A percentile compares a stretch with the other conserved stretches of the same genome.
Evolutionary conservation across 176 grass and related monocot species (phyloP).

Genomic region (Oryza brachyantha): DNA sequence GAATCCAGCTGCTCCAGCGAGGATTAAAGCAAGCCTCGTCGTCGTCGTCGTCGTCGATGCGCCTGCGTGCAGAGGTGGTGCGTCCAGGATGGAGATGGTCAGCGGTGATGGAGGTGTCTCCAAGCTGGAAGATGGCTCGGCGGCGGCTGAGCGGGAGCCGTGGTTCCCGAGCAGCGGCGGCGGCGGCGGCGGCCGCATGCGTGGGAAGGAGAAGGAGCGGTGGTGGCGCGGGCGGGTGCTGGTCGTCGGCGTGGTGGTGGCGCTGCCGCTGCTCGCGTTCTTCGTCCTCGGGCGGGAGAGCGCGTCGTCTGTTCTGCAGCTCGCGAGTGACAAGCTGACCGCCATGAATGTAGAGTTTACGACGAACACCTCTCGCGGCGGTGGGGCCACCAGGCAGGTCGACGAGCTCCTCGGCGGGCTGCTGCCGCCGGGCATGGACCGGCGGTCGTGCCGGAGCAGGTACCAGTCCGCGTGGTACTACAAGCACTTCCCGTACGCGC

Average conservation of each 20-base stretch:
- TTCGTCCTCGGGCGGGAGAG: background rate
- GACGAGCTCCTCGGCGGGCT: slow-evolving; percentile 44
- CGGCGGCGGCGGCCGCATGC: too few species aligned
- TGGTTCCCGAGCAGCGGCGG: too few species aligned
- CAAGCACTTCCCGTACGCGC: slow-evolving; percentile 30
- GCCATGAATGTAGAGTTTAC: background rate
- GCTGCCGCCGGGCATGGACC: slow-evolving; percentile 19
- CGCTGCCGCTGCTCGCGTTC: background rate
- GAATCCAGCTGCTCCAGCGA: too few species aligned
- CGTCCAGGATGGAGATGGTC: background rate
- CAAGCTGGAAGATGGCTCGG: background rate
- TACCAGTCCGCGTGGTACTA: slow-evolving; percentile 10
- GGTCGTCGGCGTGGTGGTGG: background rate
- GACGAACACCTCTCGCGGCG: background rate
- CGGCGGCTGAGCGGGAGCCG: background rate
- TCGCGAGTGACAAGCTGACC: background rate
- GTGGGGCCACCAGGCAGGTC: background rate
- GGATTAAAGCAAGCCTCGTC: too few species aligned
- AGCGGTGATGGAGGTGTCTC: background rate
- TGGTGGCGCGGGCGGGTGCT: background rate
- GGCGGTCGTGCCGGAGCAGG: slow-evolving; percentile 47
- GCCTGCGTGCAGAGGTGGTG: background rate
- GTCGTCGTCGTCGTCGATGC: too few species aligned
- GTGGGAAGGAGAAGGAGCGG: background rate
- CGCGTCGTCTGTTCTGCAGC: background rate